Evolutionary conservation across 2,329 filamentous ascomycete species (phyloP).

Genomic region (Plenodomus tracheiphilus): DNA sequence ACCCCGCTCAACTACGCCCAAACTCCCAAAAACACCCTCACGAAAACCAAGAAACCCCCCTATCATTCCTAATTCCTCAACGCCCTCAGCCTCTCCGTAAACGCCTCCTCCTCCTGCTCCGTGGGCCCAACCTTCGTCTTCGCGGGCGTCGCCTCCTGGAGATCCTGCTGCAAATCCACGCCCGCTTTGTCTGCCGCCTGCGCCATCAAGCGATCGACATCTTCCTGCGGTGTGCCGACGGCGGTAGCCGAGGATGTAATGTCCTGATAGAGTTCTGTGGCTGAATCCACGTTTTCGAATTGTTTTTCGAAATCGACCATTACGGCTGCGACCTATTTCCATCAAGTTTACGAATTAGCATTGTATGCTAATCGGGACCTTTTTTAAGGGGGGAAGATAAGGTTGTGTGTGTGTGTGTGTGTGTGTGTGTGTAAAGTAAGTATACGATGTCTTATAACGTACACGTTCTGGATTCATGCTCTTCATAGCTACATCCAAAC

Average conservation of each 20-base stretch:
- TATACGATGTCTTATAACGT: no score
- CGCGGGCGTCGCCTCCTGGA: slow-evolving; percentile 62
- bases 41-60: neutral
- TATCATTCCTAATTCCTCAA: slow-evolving; percentile 47
- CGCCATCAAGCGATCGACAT: slow-evolving; percentile 81
- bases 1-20: neutral
- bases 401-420: no score
- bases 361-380: no score
- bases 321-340: slow-evolving; percentile 60
- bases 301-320: slow-evolving; percentile 68
- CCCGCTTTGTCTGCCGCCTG: slow-evolving; percentile 88
- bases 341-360: slow-evolving; percentile 7
- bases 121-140: slow-evolving; percentile 67
- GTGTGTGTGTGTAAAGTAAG: neutral
- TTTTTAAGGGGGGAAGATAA: no score
- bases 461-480: slow-evolving; percentile 66
- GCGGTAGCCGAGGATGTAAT: slow-evolving; percentile 79
- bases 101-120: slow-evolving; percentile 76
- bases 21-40: neutral
- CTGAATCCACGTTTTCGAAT: slow-evolving; percentile 57
- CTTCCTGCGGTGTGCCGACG: slow-evolving; percentile 75
- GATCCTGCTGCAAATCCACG: slow-evolving; percentile 77
- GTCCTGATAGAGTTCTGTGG: slow-evolving; percentile 76
- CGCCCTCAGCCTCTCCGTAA: slow-evolving; percentile 62
- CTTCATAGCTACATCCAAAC: slow-evolving; percentile 66